Percentiles rank a stretch among this genome's conserved stretches.
phyloP scores from a whole-genome alignment of 345 rosid genomes.

The Salix viminalis region DNA sequence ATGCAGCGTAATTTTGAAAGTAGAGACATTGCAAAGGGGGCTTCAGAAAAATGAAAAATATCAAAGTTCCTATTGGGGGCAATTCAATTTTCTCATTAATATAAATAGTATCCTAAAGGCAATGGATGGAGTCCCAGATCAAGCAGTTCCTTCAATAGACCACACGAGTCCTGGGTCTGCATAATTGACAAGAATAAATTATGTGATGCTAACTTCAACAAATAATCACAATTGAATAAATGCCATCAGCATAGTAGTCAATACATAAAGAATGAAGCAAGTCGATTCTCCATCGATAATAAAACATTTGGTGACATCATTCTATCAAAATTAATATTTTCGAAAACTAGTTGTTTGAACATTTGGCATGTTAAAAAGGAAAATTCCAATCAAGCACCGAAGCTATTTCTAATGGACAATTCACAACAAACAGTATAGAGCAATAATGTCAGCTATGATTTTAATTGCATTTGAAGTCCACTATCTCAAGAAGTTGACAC shows the following conservation, averaged over 20 bases:
- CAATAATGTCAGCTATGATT: background rate
- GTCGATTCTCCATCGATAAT: background rate
- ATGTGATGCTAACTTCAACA: background rate
- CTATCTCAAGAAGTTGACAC: background rate
- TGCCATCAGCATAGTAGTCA: background rate
- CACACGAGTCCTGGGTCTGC: slow-evolving; percentile 1
- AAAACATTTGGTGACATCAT: background rate
- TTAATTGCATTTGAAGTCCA: background rate
- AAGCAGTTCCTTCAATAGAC: background rate
- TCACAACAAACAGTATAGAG: background rate
- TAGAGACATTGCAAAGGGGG: slow-evolving; percentile 44
- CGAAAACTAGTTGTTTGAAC: background rate
- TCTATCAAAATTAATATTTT: too few relatives aligned
- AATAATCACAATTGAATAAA: background rate
- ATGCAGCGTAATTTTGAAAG: slow-evolving; percentile 70
- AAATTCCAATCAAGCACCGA: background rate
- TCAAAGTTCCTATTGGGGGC: background rate
- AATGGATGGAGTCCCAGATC: background rate
- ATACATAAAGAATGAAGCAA: background rate
- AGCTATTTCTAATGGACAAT: background rate
- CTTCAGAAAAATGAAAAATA: background rate
- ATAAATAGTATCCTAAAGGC: background rate
- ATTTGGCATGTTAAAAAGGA: background rate
- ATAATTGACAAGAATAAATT: background rate
- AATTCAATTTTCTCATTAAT: background rate